A percentile compares a stretch with the other conserved stretches of the same genome.
These are phyloP conservation scores for Colletotrichum liriopes DNA, from an alignment of 2,329 filamentous ascomycete species.

Conservation along the genomic window DNA sequence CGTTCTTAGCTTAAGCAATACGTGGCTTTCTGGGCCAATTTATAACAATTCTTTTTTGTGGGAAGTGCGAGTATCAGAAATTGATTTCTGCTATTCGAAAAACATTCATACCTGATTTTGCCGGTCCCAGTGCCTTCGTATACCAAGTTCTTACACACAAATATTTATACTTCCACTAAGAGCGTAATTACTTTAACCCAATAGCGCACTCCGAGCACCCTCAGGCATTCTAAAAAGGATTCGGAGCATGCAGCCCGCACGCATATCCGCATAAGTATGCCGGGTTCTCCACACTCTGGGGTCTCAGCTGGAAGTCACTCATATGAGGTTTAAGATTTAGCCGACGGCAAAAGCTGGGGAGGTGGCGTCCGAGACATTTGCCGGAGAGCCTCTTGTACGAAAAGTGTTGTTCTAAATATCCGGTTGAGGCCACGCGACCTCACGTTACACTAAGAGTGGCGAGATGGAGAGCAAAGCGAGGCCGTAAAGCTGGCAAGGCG, in stretches of 20 bases:
- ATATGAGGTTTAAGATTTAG: slow-evolving; percentile 1
- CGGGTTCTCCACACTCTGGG: neutral
- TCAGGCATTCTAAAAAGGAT: neutral
- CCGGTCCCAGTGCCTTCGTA: neutral
- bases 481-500: neutral
- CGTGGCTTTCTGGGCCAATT: no score
- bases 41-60: no score
- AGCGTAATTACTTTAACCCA: no score
- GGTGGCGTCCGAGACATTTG: neutral
- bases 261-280: slow-evolving; percentile 13
- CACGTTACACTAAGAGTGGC: neutral
- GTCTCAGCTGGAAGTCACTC: neutral
- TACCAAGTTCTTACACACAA: neutral
- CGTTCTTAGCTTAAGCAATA: no score
- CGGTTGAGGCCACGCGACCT: slow-evolving; percentile 11
- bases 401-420: neutral
- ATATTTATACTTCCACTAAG: neutral
- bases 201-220: neutral
- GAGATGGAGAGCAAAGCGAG: neutral
- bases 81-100: no score
- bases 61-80: no score
- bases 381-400: slow-evolving; percentile 6
- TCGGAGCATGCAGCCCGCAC: slow-evolving; percentile 32
- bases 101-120: neutral
- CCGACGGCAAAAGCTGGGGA: slow-evolving; percentile 24